Base-by-base conservation (phyloP, 108 stramenopile species). In the Cyclotella atomus region DNA sequence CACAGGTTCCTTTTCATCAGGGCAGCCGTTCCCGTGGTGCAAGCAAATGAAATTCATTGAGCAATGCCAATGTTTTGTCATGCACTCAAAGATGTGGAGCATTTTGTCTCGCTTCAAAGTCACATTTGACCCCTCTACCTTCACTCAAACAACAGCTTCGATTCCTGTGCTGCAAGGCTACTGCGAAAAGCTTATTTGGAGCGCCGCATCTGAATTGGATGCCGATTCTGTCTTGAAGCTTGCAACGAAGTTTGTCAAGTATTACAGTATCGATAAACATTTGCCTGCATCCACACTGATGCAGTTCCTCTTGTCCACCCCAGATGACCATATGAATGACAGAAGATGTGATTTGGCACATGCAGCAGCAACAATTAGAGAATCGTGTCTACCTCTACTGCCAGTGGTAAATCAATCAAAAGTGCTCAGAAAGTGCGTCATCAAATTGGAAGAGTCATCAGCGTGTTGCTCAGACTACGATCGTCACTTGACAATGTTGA, bases 51-150 rank as follows among this genome's bases (percentile, higher is more conserved):
- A 67, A 21, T 95, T 95, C 70, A 75, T 89, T 8, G 68, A 70
- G n/a, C 94, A 92, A 68, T 95, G 94, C 59, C 49, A 83, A 33
- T 67, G 62, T 3, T 73, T 92, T 27, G 70, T 83, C 15, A 53
- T n/a, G 25, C 85, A 85, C 65, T 86, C 94, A 12, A 49, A 36
- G 25, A 91, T 91, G 91, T 95, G 91, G 90, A 71, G 57, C 5
- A 53, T 87, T 33, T 59, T 95, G 30, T 81, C 89, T 36, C n/a
- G 44, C 24, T 56, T 70, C 46, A 50, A 54, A 8, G 82, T 92
- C 3, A 65, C 83, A 23, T 95, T 95, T 53, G 90, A 92, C 52
- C 87, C 88, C 14, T 50, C 76, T 25, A 35, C 50, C 0, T 88
- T 88, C 46, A 80, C 81, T 60, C 41, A 71, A 20, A 15, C 33